Evolutionary conservation across 345 rosid genomes (phyloP).

Genomic region (Corchorus olitorius): DNA sequence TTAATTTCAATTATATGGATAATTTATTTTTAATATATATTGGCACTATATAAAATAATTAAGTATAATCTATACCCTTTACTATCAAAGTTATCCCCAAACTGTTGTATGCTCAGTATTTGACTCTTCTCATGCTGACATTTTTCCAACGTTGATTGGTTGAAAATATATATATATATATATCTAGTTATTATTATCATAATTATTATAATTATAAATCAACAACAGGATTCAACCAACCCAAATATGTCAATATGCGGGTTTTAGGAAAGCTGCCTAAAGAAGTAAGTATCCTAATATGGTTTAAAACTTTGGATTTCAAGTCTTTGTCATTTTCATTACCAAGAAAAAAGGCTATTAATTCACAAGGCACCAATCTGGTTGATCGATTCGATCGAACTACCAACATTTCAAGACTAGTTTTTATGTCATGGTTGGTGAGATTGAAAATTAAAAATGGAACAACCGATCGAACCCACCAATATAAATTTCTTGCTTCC

Average conservation of each 20-base stretch:
- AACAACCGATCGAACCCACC: background rate
- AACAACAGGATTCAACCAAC: background rate
- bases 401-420: background rate
- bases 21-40: no score
- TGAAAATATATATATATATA: no score
- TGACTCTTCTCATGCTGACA: no score
- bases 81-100: no score
- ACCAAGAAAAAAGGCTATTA: background rate
- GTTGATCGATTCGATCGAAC: conserved; percentile 11
- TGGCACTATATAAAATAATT: no score
- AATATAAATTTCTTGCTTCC: background rate
- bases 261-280: background rate
- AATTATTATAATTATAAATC: no score
- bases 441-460: conserved; percentile 11
- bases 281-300: background rate
- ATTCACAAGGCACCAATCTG: no score
- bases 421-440: conserved; percentile 4
- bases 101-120: no score
- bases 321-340: conserved; percentile 2
- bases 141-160: no score
- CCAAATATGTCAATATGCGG: background rate
- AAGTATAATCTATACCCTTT: no score
- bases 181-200: no score
- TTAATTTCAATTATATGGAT: background rate
- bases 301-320: background rate